Percentiles rank a stretch among this genome's conserved stretches.
phyloP scores from a whole-genome alignment of 768 basidiomycete species.

The Tephrocybe sp. region DNA sequence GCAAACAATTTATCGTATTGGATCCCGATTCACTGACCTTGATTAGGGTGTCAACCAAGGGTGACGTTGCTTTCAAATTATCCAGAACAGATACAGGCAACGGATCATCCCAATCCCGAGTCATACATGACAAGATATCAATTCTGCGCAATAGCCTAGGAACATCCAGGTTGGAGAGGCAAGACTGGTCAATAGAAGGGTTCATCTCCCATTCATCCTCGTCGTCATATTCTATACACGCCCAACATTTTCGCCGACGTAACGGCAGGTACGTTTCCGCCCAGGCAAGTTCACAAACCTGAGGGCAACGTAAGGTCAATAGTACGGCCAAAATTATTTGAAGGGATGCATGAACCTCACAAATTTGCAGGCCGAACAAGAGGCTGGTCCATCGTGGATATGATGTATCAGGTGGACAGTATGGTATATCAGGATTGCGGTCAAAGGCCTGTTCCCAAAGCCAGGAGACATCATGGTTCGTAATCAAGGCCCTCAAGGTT shows the following conservation, averaged over 20 bases:
- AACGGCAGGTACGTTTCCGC: neutral
- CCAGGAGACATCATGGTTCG: constrained; percentile 23
- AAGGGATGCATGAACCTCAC: neutral
- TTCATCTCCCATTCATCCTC: neutral
- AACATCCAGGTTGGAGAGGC: neutral
- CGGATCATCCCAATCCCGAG: neutral
- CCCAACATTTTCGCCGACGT: neutral
- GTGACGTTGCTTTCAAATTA: neutral
- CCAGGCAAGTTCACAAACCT: neutral
- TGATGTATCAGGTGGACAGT: neutral
- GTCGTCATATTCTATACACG: neutral
- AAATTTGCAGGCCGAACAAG: neutral
- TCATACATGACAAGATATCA: neutral
- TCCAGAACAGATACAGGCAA: neutral
- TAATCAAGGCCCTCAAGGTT: constrained; percentile 30
- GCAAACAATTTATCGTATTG: no score
- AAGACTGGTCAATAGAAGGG: neutral
- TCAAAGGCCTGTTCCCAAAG: constrained; percentile 20
- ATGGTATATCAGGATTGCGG: neutral
- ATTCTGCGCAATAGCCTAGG: neutral
- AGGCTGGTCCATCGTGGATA: neutral
- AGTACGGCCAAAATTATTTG: no score
- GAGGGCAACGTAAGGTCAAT: no score
- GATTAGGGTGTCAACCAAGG: neutral
- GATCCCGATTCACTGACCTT: neutral